Evolutionary conservation across 192 early-diverging fungal genomes (phyloP).

Genomic region (Gaertneriomyces sp.): DNA sequence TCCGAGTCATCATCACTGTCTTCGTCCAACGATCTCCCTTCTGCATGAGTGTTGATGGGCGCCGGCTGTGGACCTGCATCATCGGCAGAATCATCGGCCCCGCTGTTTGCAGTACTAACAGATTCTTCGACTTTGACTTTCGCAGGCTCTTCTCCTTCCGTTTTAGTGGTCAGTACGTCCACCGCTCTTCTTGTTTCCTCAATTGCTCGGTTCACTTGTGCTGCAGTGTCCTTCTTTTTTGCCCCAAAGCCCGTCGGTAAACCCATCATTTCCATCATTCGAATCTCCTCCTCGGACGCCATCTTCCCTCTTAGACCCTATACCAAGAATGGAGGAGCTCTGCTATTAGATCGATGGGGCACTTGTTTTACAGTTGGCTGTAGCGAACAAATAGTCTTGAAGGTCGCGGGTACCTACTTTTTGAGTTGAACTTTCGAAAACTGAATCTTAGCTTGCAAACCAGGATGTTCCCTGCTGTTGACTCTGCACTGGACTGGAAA

Average conservation of each 20-base stretch:
- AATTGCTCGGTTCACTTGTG: constrained; percentile 10
- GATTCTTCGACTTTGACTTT: no score
- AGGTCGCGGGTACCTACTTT: no score
- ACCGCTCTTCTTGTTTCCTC: constrained; percentile 15
- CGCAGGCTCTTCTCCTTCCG: constrained; percentile 5
- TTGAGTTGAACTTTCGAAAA: no score
- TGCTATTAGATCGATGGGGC: no score
- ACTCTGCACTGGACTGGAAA: constrained; percentile 25
- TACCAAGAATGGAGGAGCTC: no score
- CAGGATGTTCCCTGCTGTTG: constrained; percentile 13
- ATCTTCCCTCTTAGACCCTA: not conserved
- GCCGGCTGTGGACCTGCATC: not conserved
- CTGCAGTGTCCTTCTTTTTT: constrained; percentile 2
- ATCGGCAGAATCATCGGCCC: not conserved
- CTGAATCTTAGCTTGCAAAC: no score
- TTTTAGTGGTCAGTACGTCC: not conserved
- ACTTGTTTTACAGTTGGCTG: no score
- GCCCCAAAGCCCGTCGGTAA: constrained; percentile 33
- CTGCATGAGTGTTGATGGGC: constrained; percentile 6
- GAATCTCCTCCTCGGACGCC: constrained; percentile 25
- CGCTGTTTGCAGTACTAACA: no score
- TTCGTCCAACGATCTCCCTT: constrained; percentile 13
- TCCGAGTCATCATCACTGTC: constrained; percentile 43
- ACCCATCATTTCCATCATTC: constrained; percentile 39
- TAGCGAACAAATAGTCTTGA: no score